These are phyloP conservation scores for Agaricus subrufescens DNA, from an alignment of 768 basidiomycete species.

Conservation along the genomic window DNA sequence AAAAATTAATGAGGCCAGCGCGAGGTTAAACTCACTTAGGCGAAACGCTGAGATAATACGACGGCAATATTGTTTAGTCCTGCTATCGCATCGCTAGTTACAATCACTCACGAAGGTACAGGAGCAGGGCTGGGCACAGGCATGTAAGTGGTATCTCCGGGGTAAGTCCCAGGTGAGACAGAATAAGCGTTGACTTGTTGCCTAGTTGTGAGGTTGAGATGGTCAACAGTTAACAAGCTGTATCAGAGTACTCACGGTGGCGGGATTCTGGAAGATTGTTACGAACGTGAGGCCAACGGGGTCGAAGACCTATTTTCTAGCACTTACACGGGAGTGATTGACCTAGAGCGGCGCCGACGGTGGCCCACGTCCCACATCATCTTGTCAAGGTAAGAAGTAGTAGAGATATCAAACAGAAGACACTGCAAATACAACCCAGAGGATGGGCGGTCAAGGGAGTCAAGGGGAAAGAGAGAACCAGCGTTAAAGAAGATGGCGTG, in stretches of 20 bases:
- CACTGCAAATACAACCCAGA: too few species aligned
- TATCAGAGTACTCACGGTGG: conserved; percentile 19
- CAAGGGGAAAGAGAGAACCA: not conserved
- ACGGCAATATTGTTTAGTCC: not conserved
- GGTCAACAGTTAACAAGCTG: not conserved
- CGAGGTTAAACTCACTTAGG: not conserved
- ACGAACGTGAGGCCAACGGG: not conserved
- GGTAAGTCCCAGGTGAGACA: not conserved
- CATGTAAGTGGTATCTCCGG: conserved; percentile 7
- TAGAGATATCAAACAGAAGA: too few species aligned
- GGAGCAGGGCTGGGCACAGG: conserved; percentile 9
- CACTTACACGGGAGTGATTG: conserved; percentile 24
- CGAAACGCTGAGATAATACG: not conserved
- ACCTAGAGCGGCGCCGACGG: too few species aligned
- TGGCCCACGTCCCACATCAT: conserved; percentile 38
- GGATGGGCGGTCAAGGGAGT: not conserved
- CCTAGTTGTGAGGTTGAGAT: not conserved
- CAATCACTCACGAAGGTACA: not conserved
- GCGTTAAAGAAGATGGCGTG: not conserved
- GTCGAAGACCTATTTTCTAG: not conserved
- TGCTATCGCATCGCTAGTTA: not conserved
- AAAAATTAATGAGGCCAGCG: conserved; percentile 5
- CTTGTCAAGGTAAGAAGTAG: conserved; percentile 10
- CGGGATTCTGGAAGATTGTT: conserved; percentile 20
- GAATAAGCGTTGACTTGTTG: not conserved